phyloP scores from a whole-genome alignment of 148 eudicot genomes.

The Vaccinium myrtillus region DNA sequence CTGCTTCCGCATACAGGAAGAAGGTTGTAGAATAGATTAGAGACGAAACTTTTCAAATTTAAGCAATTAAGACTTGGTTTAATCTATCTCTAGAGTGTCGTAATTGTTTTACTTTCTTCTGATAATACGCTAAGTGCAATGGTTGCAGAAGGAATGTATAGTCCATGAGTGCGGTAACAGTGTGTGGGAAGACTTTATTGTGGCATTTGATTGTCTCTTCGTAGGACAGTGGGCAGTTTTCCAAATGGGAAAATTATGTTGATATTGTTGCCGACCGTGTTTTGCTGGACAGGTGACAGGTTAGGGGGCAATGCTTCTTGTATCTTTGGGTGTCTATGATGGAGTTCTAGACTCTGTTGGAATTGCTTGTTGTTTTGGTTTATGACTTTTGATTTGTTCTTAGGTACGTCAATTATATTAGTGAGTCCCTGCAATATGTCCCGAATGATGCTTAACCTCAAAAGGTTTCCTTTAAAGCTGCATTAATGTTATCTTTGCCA shows the following conservation, averaged over 20 bases:
- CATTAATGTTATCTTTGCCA: background rate
- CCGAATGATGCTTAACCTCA: background rate
- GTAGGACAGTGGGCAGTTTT: background rate
- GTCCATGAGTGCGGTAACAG: background rate
- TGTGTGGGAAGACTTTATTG: background rate
- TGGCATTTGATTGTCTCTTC: background rate
- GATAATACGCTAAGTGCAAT: background rate
- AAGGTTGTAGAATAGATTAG: background rate
- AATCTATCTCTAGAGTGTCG: background rate
- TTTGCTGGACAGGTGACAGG: background rate
- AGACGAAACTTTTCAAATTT: background rate
- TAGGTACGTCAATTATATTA: background rate
- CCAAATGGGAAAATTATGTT: background rate
- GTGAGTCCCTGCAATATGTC: background rate
- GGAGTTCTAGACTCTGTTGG: background rate
- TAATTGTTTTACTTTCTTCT: background rate
- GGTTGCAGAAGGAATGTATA: background rate
- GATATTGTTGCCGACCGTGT: background rate
- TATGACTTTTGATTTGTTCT: background rate
- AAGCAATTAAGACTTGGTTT: background rate
- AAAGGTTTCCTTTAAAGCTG: background rate
- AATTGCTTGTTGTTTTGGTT: background rate
- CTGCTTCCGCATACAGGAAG: background rate
- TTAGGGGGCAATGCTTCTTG: background rate
- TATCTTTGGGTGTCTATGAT: background rate